Base-by-base conservation (phyloP, 2,329 filamentous ascomycete species). In the Paracorniculantispora psalliotae region DNA sequence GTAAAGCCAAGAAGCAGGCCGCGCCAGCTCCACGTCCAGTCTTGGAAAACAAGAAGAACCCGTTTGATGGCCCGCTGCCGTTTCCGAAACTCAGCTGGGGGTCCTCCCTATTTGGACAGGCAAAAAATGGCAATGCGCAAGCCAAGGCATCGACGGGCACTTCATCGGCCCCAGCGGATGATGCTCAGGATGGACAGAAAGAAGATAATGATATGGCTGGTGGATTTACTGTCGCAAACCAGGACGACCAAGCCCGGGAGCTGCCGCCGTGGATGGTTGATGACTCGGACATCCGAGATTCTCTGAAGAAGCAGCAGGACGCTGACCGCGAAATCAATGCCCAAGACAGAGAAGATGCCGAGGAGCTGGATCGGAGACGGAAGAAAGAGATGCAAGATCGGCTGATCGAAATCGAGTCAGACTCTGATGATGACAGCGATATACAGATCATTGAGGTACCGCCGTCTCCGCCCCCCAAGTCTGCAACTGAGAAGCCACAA, bases 21-120 rank as follows among this genome's bases (percentile, higher is more conserved):
- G 69, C 71, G 44, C 70, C 71, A 19, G 68, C 71, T 44, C 69
- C 71, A n/a, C 75, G 72, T 44, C 71, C 71, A 2, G 67, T 75
- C 3, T 67, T 73, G n/a, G 71, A 80, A 10, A 85, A 83, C 52
- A 77, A 81, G 37, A 84, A 82, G 63, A 84, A 85, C 65, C 79
- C 84, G 0, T 85, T 96, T 67, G 84, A 84, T 63, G 93, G 93
- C 0, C 91, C 92, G 0, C 73, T 99, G 5, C 94, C 94, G 0
- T 99, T 99, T 67, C 92, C 96, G 65, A 93, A 91, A 68, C 79
- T 96, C 1, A 85, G 89, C 47, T 86, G 82, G 79, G 86, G 83
- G 54, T 87, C 83, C 2, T 81, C 79, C 1, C 76, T 86, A 2
- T 86, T 85, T 61, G 73, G 73, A 5, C 79, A 77, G 62, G 78